phyloP scores from a whole-genome alignment of 306 rosid species.

The Prunus kanzakura region DNA sequence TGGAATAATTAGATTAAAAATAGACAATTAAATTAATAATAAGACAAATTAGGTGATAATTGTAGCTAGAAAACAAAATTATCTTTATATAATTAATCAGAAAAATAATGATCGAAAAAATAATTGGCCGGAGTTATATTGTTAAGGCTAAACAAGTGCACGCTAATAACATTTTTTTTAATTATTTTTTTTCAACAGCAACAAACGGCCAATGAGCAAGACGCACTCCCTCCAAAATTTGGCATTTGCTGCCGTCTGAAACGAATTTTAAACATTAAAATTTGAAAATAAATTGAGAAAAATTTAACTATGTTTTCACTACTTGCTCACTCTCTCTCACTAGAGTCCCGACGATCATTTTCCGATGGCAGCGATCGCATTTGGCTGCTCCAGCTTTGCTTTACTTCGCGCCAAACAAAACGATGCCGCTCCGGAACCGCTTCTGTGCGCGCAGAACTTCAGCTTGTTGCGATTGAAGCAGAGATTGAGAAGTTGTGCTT shows the following conservation, averaged over 20 bases:
- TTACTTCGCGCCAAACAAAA: slow-evolving; percentile 12
- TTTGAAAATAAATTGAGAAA: not conserved
- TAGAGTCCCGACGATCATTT: slow-evolving; percentile 5
- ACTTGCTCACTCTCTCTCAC: not conserved
- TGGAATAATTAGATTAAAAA: not conserved
- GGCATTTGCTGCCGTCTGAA: slow-evolving; percentile 19
- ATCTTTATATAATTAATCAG: too few relatives aligned
- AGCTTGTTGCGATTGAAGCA: slow-evolving; percentile 16
- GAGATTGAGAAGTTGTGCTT: slow-evolving; percentile 3
- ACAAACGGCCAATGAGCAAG: not conserved
- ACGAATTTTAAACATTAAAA: not conserved
- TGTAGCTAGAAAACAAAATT: not conserved
- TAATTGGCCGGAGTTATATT: too few relatives aligned
- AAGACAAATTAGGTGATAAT: not conserved
- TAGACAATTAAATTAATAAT: not conserved
- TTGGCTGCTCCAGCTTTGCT: slow-evolving; percentile 11
- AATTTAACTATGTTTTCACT: not conserved
- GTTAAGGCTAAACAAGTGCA: too few relatives aligned
- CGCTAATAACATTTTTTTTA: not conserved
- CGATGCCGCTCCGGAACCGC: not conserved
- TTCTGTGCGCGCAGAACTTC: slow-evolving; percentile 6
- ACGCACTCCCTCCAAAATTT: slow-evolving; percentile 10
- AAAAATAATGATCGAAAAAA: too few relatives aligned
- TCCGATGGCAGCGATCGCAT: slow-evolving; percentile 36
- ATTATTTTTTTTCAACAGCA: not conserved